Evolutionary conservation across 73 alveolate species (phyloP), one percentile per base, ranked within the genome.

Genomic region (Symbiodinium pilosum): DNA sequence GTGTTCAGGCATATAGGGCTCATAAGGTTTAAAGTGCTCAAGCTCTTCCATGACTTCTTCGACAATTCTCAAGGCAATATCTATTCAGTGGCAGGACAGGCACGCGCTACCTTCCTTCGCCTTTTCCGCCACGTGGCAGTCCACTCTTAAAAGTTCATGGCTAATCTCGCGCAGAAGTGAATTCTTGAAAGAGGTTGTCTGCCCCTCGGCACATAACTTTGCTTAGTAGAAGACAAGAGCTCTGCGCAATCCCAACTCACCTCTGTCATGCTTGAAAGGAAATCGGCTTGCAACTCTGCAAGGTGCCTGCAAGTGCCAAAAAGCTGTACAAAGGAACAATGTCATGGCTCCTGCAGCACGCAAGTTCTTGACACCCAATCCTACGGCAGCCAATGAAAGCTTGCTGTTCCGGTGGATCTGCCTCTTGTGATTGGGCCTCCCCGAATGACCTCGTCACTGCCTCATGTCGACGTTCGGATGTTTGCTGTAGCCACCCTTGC

Each of bases 331-430:
- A 28, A 64, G 81, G 81, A 30, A 26, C 81, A 14, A 32, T 24
- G 38, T 28, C 38, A 18, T 64, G 81, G 81, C 81, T 64, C 81
- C 30, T 64, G 81, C 81, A 64, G 9, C 24, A 28, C 30, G 30
- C 81, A 20, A 28, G 81, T n/a, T 64, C 30, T n/a, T 28, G 12
- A 26, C 38, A 38, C 81, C 81, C 81, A 64, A 64, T 64, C 81
- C 38, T n/a, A n/a, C n/a, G 81, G 81, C 81, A 64, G 81, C 81
- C 81, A 64, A 64, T 64, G 81, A 64, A 64, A 64, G 81, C 81
- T 64, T 28, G 81, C 81, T 64, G 81, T 64, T 64, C 81, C 81
- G 81, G 30, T 64, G 81, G 81, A 64, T 64, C 81, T 64, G 81
- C 81, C 81, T 64, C 81, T 64, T 64, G 12, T 26, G 81, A 64